phyloP scores from a whole-genome alignment of 192 early-diverging fungal species.

The Gaertneriomyces sp. region DNA sequence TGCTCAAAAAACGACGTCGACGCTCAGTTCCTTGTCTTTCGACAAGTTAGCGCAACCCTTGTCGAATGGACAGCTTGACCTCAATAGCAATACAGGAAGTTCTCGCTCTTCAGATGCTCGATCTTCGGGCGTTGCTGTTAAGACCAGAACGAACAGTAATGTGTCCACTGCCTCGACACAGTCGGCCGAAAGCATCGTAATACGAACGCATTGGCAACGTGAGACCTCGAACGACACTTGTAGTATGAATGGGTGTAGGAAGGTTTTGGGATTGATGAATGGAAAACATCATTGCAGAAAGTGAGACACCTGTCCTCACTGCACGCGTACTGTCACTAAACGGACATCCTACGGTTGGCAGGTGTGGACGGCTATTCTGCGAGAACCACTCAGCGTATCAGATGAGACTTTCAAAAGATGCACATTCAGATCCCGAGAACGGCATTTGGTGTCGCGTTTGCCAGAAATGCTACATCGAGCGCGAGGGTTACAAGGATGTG shows the following conservation, averaged over 20 bases:
- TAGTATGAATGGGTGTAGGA: constrained; percentile 29
- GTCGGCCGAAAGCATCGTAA: constrained; percentile 23
- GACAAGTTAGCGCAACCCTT: constrained; percentile 14
- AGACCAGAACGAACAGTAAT: neutral
- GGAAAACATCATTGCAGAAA: constrained; percentile 52
- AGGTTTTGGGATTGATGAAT: constrained; percentile 32
- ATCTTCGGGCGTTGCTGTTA: neutral
- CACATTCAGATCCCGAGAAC: constrained; percentile 38
- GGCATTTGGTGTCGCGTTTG: constrained; percentile 52
- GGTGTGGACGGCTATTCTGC: constrained; percentile 49
- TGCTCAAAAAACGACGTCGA: constrained; percentile 25
- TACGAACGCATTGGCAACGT: constrained; percentile 38
- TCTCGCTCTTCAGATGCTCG: neutral
- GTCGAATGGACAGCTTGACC: constrained; percentile 23
- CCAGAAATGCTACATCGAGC: constrained; percentile 35
- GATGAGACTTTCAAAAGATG: constrained; percentile 39
- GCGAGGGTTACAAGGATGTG: constrained; percentile 35
- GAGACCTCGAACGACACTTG: constrained; percentile 30
- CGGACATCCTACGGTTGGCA: neutral
- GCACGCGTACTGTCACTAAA: too few species aligned
- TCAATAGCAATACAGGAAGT: constrained; percentile 19
- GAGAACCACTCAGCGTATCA: constrained; percentile 43
- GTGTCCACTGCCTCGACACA: constrained; percentile 7
- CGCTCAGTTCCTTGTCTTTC: constrained; percentile 14
- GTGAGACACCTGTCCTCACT: constrained; percentile 4